phyloP scores from a whole-genome alignment of 306 rosid species.

The Delonix regia region DNA sequence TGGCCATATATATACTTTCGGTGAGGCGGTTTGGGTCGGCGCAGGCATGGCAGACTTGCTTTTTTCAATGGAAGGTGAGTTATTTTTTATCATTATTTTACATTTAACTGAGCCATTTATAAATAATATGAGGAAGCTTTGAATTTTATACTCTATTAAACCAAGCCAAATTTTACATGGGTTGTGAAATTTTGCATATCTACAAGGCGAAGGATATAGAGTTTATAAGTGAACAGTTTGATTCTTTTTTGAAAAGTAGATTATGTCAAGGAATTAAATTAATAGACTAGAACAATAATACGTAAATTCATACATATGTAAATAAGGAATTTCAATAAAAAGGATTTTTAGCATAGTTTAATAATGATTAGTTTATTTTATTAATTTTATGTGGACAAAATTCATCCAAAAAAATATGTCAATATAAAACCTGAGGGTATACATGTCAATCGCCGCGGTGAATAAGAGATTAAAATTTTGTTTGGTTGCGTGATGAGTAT shows the following conservation, averaged over 20 bases:
- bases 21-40: constrained; percentile 12
- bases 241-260: no score
- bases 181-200: background rate
- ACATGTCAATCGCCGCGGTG: background rate
- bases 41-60: background rate
- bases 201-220: no score
- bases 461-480: background rate
- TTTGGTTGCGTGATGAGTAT: background rate
- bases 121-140: background rate
- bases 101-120: background rate
- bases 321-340: no score
- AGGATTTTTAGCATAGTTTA: no score
- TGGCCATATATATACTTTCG: background rate
- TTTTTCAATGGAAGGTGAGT: background rate
- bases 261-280: no score
- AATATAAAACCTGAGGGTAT: background rate
- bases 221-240: no score
- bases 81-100: background rate
- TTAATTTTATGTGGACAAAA: no score
- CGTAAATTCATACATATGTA: no score
- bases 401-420: background rate
- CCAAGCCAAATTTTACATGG: background rate
- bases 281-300: no score
- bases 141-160: background rate
- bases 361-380: no score